These are phyloP conservation scores for Scheffersomyces cryptocercus DNA, from an alignment of 1,139 yeast genomes.

Conservation along the genomic window DNA sequence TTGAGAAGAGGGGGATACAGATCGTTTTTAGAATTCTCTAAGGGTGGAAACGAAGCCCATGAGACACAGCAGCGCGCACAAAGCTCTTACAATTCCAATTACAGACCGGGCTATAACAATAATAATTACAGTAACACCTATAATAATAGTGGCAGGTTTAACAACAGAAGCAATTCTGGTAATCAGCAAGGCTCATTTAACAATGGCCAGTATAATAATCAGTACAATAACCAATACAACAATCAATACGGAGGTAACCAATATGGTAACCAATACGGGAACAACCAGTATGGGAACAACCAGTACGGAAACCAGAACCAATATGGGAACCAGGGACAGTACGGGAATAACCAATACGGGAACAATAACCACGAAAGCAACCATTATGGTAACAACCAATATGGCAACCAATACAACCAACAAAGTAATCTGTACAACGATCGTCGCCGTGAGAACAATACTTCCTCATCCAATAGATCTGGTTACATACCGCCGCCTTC, in stretches of 20 bases:
- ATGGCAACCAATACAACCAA: conserved; percentile 6
- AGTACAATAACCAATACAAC: conserved; percentile 1
- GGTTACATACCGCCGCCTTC: too few species aligned
- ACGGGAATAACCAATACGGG: conserved; percentile 5
- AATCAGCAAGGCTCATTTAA: conserved; percentile 1
- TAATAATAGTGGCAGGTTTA: conserved; percentile 2
- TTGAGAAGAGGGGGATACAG: conserved; percentile 48
- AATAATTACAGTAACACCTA: conserved; percentile 3
- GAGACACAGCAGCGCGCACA: conserved; percentile 12
- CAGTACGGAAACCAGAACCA: conserved; percentile 5
- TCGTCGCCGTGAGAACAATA: neutral
- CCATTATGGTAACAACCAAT: conserved; percentile 8
- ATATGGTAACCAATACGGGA: conserved; percentile 4
- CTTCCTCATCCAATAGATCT: too few species aligned
- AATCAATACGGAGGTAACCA: neutral
- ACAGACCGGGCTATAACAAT: conserved; percentile 6
- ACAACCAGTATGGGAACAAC: conserved; percentile 8
- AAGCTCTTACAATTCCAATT: conserved; percentile 7
- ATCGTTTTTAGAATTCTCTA: conserved; percentile 21
- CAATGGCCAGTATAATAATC: neutral
- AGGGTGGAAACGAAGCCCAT: conserved; percentile 5
- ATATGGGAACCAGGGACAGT: conserved; percentile 8
- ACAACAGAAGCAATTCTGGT: neutral
- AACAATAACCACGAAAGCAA: conserved; percentile 4
- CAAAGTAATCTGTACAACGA: conserved; percentile 7